Base-by-base conservation (phyloP, 352 stramenopile species). In the Phytophthora pseudosyringae region DNA sequence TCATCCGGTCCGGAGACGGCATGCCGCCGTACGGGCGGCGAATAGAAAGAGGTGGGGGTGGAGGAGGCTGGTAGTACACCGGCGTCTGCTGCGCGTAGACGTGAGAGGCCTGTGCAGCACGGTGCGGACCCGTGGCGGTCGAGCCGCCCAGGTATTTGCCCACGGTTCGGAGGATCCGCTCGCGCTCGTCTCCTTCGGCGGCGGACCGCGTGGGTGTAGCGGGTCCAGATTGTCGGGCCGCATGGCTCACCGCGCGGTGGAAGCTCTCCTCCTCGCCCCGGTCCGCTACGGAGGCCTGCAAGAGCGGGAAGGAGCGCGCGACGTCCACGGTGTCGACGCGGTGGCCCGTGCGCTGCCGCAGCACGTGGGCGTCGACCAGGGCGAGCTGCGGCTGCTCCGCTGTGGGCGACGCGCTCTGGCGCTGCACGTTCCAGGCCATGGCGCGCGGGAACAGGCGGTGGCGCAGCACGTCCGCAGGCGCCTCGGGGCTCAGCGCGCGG, bases 361-460 rank as follows among this genome's bases (percentile, higher is more conserved):
- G 38, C 36, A 52, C 62, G 8, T 57, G 48, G 9, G 54, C 50
- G 35, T 60, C 59, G 11, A 40, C 52, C 51, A 59, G 2, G 6
- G 60, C 38, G 38, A 63, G 44, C 28, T 71, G 35, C n/a, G n/a
- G n/a, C 21, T 21, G 1, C 21, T 71, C 63, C 2, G 55, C 16
- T 8, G 38, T 43, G 15, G 64, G 45, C 15, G 61, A 25, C 29
- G 55, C 57, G 51, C 43, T 72, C 15, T 82, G 76, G n/a, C 67
- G 69, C 21, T 62, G 63, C 12, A 80, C 67, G 47, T 76, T 76
- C 77, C 77, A 89, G 40, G 77, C 80, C 80, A 89, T 89, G 38
- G 77, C 80, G 16, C 80, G 75, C 12, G 80, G 80, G 65, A 89
- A 89, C 40, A 89, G 59, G 8, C 80, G 80, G 56, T 89, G 80